These are phyloP conservation scores for Fistulinella prunicolor DNA, from an alignment of 768 basidiomycete genomes.

Conservation along the genomic window DNA sequence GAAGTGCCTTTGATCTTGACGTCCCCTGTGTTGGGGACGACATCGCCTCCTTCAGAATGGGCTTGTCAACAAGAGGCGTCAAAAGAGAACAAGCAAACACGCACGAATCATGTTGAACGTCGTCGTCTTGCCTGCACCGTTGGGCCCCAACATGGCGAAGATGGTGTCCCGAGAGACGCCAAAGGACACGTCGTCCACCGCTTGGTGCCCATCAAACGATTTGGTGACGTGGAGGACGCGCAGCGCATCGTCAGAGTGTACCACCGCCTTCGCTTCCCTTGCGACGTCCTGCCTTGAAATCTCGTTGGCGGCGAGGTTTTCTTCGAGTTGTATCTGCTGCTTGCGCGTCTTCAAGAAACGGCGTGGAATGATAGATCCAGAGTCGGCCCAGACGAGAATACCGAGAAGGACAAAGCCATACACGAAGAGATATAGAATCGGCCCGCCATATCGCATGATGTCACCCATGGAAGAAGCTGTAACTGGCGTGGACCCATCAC, in stretches of 20 bases:
- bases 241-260: conserved; percentile 52
- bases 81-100: conserved; percentile 21
- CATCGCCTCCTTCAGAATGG: conserved; percentile 54
- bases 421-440: conserved; percentile 68
- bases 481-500: conserved; percentile 50
- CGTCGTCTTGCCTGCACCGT: conserved; percentile 83
- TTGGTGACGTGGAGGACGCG: conserved; percentile 65
- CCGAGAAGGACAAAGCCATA: conserved; percentile 56
- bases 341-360: conserved; percentile 29
- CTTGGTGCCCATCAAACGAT: conserved; percentile 50
- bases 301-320: conserved; percentile 13
- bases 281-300: conserved; percentile 49
- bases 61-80: not conserved
- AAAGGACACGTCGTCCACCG: conserved; percentile 73
- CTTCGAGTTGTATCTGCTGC: conserved; percentile 10
- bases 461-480: conserved; percentile 46
- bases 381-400: conserved; percentile 70
- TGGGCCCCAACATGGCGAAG: conserved; percentile 75
- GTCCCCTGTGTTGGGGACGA: conserved; percentile 66
- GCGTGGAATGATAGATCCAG: conserved; percentile 54
- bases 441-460: conserved; percentile 66
- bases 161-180: conserved; percentile 60
- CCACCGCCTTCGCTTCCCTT: conserved; percentile 48
- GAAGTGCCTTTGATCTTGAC: conserved; percentile 65
- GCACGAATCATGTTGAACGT: conserved; percentile 77